Evolutionary conservation across 352 stramenopile species (phyloP).

Genomic region (Blastocystis sp.): DNA sequence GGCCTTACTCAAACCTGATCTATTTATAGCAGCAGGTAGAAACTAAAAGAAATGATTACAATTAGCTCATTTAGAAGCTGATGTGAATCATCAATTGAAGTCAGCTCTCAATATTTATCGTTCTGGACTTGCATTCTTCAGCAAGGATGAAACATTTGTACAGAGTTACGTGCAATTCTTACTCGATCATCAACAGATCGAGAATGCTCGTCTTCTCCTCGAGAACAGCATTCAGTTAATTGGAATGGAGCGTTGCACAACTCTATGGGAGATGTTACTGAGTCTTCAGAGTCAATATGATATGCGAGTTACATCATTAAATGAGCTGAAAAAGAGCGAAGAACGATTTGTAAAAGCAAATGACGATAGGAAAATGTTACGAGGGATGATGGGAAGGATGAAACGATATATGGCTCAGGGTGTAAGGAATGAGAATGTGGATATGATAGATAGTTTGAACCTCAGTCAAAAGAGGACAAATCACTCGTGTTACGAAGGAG

Average conservation of each 20-base stretch:
- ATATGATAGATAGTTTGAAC: background rate
- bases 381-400: background rate
- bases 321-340: background rate
- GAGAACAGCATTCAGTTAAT: slow-evolving; percentile 14
- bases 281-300: background rate
- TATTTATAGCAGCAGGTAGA: slow-evolving; percentile 24
- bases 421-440: background rate
- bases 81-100: slow-evolving; percentile 32
- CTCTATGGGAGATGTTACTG: slow-evolving; percentile 46
- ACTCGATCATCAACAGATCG: background rate
- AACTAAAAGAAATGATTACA: background rate
- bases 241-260: background rate
- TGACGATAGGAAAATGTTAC: background rate
- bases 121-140: background rate
- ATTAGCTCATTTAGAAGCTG: background rate
- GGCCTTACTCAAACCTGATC: background rate
- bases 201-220: slow-evolving; percentile 20
- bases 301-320: background rate
- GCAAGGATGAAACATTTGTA: background rate
- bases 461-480: slow-evolving; percentile 11
- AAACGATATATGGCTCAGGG: slow-evolving; percentile 2
- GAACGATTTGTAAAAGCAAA: background rate
- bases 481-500: background rate
- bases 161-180: slow-evolving; percentile 1
- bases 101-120: background rate